phyloP scores from a whole-genome alignment of 768 basidiomycete species.

The Trametes maxima region DNA sequence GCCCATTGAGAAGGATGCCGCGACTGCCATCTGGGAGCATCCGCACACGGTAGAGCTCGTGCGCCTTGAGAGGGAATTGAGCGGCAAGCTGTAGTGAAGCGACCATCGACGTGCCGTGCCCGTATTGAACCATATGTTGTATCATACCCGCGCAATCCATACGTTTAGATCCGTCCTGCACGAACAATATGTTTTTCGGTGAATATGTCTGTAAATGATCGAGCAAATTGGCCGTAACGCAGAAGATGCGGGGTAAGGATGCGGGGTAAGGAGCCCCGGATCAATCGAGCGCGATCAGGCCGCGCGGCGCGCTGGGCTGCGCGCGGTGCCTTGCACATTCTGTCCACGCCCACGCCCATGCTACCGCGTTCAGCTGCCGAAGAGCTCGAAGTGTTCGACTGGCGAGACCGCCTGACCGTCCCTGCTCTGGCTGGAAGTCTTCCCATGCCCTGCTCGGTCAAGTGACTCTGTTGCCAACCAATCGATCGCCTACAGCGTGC shows the following conservation, averaged over 20 bases:
- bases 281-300: conserved; percentile 12
- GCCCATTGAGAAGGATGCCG: conserved; percentile 57
- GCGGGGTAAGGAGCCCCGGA: conserved; percentile 17
- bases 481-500: conserved; percentile 23
- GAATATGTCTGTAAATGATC: no score
- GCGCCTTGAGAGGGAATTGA: conserved; percentile 58
- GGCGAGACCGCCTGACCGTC: conserved; percentile 20
- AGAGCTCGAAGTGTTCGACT: not conserved
- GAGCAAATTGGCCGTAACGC: not conserved
- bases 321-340: not conserved
- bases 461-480: conserved; percentile 20
- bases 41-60: conserved; percentile 68
- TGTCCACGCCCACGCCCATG: not conserved
- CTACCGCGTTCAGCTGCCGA: conserved; percentile 10
- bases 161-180: not conserved
- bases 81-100: conserved; percentile 39
- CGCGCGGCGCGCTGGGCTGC: conserved; percentile 5
- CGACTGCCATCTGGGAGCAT: conserved; percentile 69
- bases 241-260: conserved; percentile 20
- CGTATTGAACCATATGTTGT: conserved; percentile 1
- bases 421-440: not conserved
- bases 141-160: conserved; percentile 5
- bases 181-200: no score
- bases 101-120: not conserved
- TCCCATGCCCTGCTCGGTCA: conserved; percentile 16